Evolutionary conservation across 176 grass and related monocot species (phyloP).

Genomic region (Phoenix dactylifera): DNA sequence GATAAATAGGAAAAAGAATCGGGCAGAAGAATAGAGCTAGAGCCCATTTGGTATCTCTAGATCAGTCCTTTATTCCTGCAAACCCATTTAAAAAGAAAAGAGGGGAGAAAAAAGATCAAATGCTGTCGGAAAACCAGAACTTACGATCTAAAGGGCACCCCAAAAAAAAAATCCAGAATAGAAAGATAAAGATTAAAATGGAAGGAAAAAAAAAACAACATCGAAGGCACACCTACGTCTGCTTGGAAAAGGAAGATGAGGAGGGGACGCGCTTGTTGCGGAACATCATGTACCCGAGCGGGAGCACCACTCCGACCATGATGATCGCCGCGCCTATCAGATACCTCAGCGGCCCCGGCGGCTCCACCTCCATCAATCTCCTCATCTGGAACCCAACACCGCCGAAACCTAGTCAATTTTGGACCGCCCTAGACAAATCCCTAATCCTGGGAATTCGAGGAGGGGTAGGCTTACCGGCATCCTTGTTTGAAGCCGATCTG

Average conservation of each 20-base stretch:
- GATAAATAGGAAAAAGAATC: too few relatives aligned
- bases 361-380: constrained; percentile 52
- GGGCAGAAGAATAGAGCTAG: too few relatives aligned
- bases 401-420: too few relatives aligned
- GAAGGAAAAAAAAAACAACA: background rate
- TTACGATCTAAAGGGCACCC: too few relatives aligned
- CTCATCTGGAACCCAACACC: background rate
- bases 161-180: too few relatives aligned
- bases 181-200: background rate
- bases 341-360: constrained; percentile 73
- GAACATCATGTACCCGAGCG: constrained; percentile 95
- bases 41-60: background rate
- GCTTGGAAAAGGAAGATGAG: constrained; percentile 48
- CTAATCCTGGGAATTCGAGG: too few relatives aligned
- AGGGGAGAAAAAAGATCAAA: too few relatives aligned
- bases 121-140: too few relatives aligned
- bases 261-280: constrained; percentile 82
- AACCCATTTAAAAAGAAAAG: background rate
- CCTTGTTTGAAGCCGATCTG: too few relatives aligned
- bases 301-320: constrained; percentile 89
- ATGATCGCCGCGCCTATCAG: constrained; percentile 80
- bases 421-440: too few relatives aligned
- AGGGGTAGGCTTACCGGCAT: too few relatives aligned
- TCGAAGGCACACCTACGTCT: constrained; percentile 95
- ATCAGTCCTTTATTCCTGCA: constrained; percentile 33